A percentile compares a stretch with the other conserved stretches of the same genome.
phyloP scores from a whole-genome alignment of 495 filamentous ascomycete genomes.

The Xylaria telfairii region DNA sequence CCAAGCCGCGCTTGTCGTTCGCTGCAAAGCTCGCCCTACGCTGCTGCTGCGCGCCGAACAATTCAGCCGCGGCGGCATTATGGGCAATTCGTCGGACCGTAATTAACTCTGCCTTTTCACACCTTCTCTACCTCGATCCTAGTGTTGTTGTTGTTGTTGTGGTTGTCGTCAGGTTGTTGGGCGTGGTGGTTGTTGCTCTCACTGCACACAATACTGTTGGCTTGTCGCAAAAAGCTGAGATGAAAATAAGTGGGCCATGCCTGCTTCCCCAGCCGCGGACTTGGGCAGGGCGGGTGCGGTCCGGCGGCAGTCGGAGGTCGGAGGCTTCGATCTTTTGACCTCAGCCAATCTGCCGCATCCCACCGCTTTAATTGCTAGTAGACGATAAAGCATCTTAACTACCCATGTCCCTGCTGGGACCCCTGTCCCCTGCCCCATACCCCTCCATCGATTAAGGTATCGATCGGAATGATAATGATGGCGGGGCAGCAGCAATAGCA shows the following conservation, averaged over 20 bases:
- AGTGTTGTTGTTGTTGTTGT: not conserved
- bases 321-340: not conserved
- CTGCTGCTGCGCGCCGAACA: conserved; percentile 35
- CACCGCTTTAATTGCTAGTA: conserved; percentile 19
- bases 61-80: conserved; percentile 36
- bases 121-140: conserved; percentile 12
- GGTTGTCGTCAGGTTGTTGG: not conserved
- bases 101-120: not conserved
- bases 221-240: conserved; percentile 12
- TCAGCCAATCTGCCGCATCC: not conserved
- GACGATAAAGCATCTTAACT: not conserved
- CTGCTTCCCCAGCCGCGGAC: not conserved
- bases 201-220: not conserved
- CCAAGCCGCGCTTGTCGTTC: conserved; percentile 25
- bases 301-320: conserved; percentile 6
- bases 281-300: not conserved
- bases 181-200: not conserved
- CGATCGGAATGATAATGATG: conserved; percentile 17
- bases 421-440: too few relatives aligned
- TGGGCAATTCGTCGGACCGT: not conserved
- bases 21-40: conserved; percentile 32
- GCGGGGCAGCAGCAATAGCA: conserved; percentile 14
- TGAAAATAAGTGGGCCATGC: conserved; percentile 23
- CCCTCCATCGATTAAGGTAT: conserved; percentile 15
- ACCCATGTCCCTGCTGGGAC: not conserved